Evolutionary conservation across 371 early-diverging fungal species (phyloP).

Genomic region (Aphelidium insulamus): DNA sequence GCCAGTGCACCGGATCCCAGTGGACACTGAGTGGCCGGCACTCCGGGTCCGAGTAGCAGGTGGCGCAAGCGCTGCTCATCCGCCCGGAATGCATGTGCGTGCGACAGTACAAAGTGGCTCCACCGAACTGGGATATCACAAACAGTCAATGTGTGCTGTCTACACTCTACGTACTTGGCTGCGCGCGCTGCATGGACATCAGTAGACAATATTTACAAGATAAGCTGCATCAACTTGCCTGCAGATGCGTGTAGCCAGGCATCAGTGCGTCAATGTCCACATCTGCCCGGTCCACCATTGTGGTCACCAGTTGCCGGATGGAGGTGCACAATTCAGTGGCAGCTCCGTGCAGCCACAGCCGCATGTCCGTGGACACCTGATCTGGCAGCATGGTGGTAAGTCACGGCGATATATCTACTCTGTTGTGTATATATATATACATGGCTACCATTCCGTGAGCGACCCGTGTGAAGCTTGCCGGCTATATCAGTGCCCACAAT

Average conservation of each 20-base stretch:
- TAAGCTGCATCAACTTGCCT: slow-evolving; percentile 14
- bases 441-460: slow-evolving; percentile 19
- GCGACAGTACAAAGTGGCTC: slow-evolving; percentile 67
- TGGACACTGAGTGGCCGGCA: slow-evolving; percentile 84
- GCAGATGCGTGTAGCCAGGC: slow-evolving; percentile 95
- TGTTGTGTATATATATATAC: neutral
- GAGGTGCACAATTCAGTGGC: slow-evolving; percentile 26
- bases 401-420: slow-evolving; percentile 21
- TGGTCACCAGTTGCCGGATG: slow-evolving; percentile 47
- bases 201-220: neutral
- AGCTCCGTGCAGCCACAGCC: slow-evolving; percentile 76
- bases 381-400: too few relatives aligned
- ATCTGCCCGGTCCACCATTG: slow-evolving; percentile 51
- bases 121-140: slow-evolving; percentile 95
- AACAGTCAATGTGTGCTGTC: too few relatives aligned
- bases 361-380: slow-evolving; percentile 94
- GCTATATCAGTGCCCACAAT: slow-evolving; percentile 62
- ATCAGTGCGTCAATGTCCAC: slow-evolving; percentile 70
- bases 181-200: too few relatives aligned
- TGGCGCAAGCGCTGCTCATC: slow-evolving; percentile 67
- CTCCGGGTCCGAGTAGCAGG: slow-evolving; percentile 80
- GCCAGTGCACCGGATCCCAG: slow-evolving; percentile 87
- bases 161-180: too few relatives aligned
- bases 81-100: slow-evolving; percentile 70
- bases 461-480: slow-evolving; percentile 91